Base-by-base conservation (phyloP, 345 rosid species). In the Viola odorata region DNA sequence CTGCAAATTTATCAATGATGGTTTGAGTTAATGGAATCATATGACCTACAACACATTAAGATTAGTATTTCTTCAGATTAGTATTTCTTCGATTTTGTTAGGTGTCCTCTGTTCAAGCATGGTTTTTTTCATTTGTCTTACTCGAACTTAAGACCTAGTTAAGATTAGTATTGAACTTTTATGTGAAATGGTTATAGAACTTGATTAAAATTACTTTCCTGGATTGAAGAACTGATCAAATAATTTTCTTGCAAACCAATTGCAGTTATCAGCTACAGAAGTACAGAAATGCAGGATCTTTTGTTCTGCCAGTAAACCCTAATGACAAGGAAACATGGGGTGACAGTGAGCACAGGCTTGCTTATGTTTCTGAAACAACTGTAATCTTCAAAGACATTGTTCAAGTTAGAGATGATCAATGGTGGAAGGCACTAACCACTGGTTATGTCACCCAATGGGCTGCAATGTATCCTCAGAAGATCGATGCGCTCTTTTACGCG, bases 381-480 rank as follows among this genome's bases (percentile, higher is more conserved):
- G 99, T 90, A 7, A 94, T 94, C 40, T 94, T 94, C 88, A 94
- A 88, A 62, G 96, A 90, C 80, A 65, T 84, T 50, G 96, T 94
- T 13, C 95, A 90, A 69, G 95, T 94, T 16, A 73, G 99, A 45
- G 97, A 94, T 51, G 91, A 94, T 45, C 99, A 94, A 56, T 94
- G 99, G 99, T 94, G 99, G 99, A 88, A 70, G 63, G 96, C 96
- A 32, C 75, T 94, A 39, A 78, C 95, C 0, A 80, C 89, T 0
- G 99, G 99, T 39, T 94, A 94, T 62, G 61, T 90, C 12, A 94
- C 99, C 14, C 99, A 85, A 39, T 94, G 99, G 99, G 97, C 99
- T 57, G 90, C 87, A 5, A 94, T 94, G 97, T 11, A 94, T 70
- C 89, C 97, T 72, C 97, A 94, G 64, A 91, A 88, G 78, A 80